phyloP scores from a whole-genome alignment of 2,329 filamentous ascomycete genomes.

The Geoglossum cookeanum region DNA sequence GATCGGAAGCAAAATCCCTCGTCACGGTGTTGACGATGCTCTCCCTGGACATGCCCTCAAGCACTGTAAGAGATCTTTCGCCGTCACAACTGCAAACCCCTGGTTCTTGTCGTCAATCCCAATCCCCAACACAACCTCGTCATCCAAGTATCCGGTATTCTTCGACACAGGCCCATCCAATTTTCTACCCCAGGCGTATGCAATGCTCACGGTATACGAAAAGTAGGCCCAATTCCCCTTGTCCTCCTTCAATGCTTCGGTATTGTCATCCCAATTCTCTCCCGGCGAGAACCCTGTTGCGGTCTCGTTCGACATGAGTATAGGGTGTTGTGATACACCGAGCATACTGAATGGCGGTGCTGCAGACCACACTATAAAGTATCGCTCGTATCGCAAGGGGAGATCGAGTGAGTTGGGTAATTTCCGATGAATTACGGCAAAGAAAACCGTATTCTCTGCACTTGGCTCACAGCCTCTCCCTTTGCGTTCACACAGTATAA shows the following conservation, averaged over 20 bases:
- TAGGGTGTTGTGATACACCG: slow-evolving; percentile 17
- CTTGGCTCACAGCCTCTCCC: slow-evolving; percentile 12
- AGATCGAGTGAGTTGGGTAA: slow-evolving; percentile 18
- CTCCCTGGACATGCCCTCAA: slow-evolving; percentile 19
- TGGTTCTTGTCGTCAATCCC: slow-evolving; percentile 21
- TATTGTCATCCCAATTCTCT: slow-evolving; percentile 19
- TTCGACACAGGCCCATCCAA: slow-evolving; percentile 17
- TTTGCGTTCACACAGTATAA: slow-evolving; percentile 19
- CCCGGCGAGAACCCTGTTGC: slow-evolving; percentile 18
- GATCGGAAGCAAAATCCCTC: too few species aligned
- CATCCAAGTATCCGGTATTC: slow-evolving; percentile 19
- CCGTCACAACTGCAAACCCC: slow-evolving; percentile 17
- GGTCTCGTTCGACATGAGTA: slow-evolving; percentile 20
- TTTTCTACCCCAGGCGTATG: slow-evolving; percentile 18
- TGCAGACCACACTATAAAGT: slow-evolving; percentile 21
- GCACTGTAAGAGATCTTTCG: slow-evolving; percentile 18
- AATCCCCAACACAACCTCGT: slow-evolving; percentile 22
- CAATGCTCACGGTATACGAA: slow-evolving; percentile 22
- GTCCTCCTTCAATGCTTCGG: slow-evolving; percentile 6
- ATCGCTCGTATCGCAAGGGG: slow-evolving; percentile 21
- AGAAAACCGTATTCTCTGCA: slow-evolving; percentile 16
- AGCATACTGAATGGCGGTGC: slow-evolving; percentile 19
- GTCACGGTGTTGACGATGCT: background rate
- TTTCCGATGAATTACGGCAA: slow-evolving; percentile 21
- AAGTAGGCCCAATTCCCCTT: slow-evolving; percentile 17